Evolutionary conservation across 2,329 filamentous ascomycete species (phyloP), one percentile per base, ranked within the genome.

Genomic region (Claviceps paspali): DNA sequence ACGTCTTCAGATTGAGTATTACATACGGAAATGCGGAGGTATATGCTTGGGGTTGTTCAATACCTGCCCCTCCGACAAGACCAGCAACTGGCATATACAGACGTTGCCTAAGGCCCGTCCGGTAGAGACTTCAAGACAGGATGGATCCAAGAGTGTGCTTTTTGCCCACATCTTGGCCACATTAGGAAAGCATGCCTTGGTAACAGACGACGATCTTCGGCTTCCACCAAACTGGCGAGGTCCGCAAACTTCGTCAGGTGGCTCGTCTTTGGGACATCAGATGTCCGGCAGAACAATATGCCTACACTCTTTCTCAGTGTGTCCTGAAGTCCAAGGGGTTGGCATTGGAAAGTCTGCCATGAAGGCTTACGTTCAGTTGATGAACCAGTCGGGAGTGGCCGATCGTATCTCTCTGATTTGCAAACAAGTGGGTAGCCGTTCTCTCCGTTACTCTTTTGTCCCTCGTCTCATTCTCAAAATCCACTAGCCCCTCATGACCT

Each of bases 21-120:
- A 24, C 23, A 29, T 42, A 14, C 33, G 37, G 24, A 55, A 49
- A 40, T 54, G 51, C 11, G 50, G 50, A 6, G 81, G 87, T 51
- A 70, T 94, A 38, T 80, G 74, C 53, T 65, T 87, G 36, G 87
- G 86, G 21, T 61, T 94, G 38, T 94, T 88, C 63, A 82, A 80
- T 45, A 79, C 75, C 11, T 66, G 73, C 11, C 54, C 62, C 17
- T 61, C 67, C 9, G 54, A 54, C 30, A 64, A 67, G 29, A 52
- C 56, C 14, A 53, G 65, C 49, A 54, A 68, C 49, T 60, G 68
- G 51, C 50, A 63, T 47, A 57, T 70, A 36, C 61, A 69, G 43
- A 80, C 76, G 3, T 45, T 54, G 39, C 42, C 55, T 70, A 46
- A 54, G 63, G 45, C 60, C 61, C 35, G 70, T 46, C 64, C 68